These are phyloP conservation scores for Tylopilus balloui DNA, from an alignment of 768 basidiomycete genomes.

Conservation along the genomic window DNA sequence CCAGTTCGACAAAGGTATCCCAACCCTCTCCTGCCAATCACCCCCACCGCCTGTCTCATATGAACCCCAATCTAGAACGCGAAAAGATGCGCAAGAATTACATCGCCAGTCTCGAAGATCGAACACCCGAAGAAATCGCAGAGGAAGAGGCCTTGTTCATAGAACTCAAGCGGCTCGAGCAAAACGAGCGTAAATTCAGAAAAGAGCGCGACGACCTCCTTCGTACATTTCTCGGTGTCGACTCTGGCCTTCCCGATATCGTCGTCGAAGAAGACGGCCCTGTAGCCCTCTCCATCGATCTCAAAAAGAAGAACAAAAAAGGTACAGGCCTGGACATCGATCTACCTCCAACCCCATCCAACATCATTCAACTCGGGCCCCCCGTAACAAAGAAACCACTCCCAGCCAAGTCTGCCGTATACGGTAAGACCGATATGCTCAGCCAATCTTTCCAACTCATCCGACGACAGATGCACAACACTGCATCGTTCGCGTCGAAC, in stretches of 20 bases:
- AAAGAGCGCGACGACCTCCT: conserved; percentile 85
- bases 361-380: conserved; percentile 36
- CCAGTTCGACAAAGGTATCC: conserved; percentile 81
- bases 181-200: conserved; percentile 84
- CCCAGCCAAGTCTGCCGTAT: conserved; percentile 52
- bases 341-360: conserved; percentile 32
- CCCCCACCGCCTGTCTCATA: neutral
- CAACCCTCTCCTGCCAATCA: neutral
- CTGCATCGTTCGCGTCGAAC: conserved; percentile 70
- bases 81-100: conserved; percentile 88
- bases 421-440: conserved; percentile 41
- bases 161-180: conserved; percentile 92
- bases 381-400: conserved; percentile 37
- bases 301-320: conserved; percentile 54
- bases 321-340: conserved; percentile 29
- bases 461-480: conserved; percentile 52
- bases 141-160: conserved; percentile 95
- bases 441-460: conserved; percentile 13
- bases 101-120: conserved; percentile 76
- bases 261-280: conserved; percentile 58
- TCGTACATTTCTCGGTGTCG: conserved; percentile 77
- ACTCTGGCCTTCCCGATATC: conserved; percentile 78
- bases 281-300: conserved; percentile 42
- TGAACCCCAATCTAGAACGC: conserved; percentile 50
- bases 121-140: conserved; percentile 84